Percentiles rank a stretch among this genome's conserved stretches.
These are phyloP conservation scores for Tuber indicum DNA, from an alignment of 495 filamentous ascomycete genomes.

Conservation along the genomic window DNA sequence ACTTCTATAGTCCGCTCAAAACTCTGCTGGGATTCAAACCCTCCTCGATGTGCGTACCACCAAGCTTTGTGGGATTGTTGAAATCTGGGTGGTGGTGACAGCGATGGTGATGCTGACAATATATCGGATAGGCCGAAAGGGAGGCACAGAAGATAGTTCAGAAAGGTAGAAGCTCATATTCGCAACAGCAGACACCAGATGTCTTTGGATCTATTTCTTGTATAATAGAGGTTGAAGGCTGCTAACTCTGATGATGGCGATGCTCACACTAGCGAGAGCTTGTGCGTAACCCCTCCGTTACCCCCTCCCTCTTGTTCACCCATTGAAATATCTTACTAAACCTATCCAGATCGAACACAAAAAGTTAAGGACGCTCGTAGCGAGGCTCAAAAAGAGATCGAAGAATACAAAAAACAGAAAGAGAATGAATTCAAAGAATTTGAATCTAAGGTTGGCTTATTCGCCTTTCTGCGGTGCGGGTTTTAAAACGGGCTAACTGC, in stretches of 20 bases:
- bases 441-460: conserved; percentile 67
- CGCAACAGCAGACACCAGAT: background rate
- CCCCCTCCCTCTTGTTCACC: conserved; percentile 22
- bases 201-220: background rate
- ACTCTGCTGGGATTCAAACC: conserved; percentile 95
- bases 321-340: conserved; percentile 18
- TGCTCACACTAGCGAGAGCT: conserved; percentile 30
- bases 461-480: conserved; percentile 44
- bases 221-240: background rate
- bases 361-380: conserved; percentile 88
- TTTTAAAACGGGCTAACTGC: conserved; percentile 3
- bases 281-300: conserved; percentile 34
- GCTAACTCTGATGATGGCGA: conserved; percentile 11
- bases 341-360: conserved; percentile 77
- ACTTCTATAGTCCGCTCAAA: conserved; percentile 76
- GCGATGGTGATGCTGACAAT: conserved; percentile 18
- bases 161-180: conserved; percentile 57
- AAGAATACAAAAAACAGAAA: conserved; percentile 82
- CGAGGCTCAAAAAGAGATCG: conserved; percentile 97
- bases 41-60: conserved; percentile 79
- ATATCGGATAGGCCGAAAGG: conserved; percentile 69
- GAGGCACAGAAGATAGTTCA: conserved; percentile 99
- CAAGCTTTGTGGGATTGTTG: conserved; percentile 10
- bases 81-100: background rate
- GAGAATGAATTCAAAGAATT: conserved; percentile 94